A percentile compares a stretch with the other conserved stretches of the same genome.
Evolutionary conservation across 1,284 basidiomycete genomes (phyloP).

Genomic region (Trichosporon coremiiforme): DNA sequence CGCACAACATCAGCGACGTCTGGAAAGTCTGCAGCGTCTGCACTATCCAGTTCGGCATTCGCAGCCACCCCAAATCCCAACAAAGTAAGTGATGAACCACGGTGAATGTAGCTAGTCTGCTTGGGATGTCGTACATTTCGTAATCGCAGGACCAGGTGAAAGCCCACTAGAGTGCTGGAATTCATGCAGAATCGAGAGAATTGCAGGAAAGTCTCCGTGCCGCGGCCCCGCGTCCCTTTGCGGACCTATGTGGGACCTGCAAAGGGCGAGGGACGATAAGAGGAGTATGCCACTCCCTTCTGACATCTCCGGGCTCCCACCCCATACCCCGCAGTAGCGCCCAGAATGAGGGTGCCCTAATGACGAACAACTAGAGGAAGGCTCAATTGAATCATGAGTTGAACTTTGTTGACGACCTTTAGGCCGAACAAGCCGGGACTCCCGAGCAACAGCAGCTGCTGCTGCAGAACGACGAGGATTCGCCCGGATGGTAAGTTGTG

Average conservation of each 20-base stretch:
- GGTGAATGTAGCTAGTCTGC: not conserved
- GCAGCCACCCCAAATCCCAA: not conserved
- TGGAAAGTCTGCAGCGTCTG: not conserved
- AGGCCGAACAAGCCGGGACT: not conserved
- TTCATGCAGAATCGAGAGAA: not conserved
- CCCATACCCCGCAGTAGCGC: not conserved
- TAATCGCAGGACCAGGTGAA: not conserved
- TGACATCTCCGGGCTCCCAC: not conserved
- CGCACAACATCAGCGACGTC: not conserved
- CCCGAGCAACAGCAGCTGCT: not conserved
- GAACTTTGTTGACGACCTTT: not conserved
- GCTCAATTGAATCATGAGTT: not conserved
- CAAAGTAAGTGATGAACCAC: not conserved
- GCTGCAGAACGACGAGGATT: not conserved
- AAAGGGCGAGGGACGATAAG: not conserved
- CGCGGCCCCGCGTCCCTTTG: not conserved
- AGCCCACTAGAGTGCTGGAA: conserved; percentile 1
- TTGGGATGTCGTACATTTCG: not conserved
- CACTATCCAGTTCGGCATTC: not conserved
- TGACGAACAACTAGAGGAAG: not conserved
- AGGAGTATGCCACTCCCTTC: not conserved
- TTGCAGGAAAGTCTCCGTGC: conserved; percentile 8
- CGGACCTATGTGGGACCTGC: not conserved
- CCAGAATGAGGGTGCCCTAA: not conserved
- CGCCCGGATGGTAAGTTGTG: not conserved